Evolutionary conservation across 176 grass and related monocot genomes (phyloP).

Genomic region (Luzula sylvatica): DNA sequence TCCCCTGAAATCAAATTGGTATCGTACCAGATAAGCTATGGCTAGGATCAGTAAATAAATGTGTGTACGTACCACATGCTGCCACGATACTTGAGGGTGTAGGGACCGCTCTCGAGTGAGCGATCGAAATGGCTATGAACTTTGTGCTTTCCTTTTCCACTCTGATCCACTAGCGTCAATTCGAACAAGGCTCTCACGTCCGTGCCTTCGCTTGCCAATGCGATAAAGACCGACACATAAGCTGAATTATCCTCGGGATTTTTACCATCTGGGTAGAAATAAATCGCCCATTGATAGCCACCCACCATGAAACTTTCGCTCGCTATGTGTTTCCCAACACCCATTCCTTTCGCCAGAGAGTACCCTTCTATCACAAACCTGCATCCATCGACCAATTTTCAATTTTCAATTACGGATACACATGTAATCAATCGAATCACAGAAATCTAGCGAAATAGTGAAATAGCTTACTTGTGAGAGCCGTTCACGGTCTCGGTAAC

Average conservation of each 20-base stretch:
- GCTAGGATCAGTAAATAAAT: constrained; percentile 17
- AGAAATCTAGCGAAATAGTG: background rate
- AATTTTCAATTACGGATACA: constrained; percentile 7
- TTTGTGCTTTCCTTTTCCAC: constrained; percentile 74
- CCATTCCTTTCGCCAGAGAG: constrained; percentile 92
- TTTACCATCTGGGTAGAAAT: constrained; percentile 95
- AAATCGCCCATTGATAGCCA: constrained; percentile 85
- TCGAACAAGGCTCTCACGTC: constrained; percentile 94
- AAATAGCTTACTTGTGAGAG: constrained; percentile 36
- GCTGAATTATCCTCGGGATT: constrained; percentile 84
- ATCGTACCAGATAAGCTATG: too few relatives aligned
- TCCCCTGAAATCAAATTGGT: constrained; percentile 44
- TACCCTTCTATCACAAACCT: constrained; percentile 87
- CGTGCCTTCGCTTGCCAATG: constrained; percentile 69
- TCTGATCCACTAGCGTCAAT: constrained; percentile 88
- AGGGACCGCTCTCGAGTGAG: constrained; percentile 64
- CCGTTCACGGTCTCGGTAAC: constrained; percentile 90
- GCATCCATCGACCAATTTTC: background rate
- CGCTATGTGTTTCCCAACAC: constrained; percentile 86
- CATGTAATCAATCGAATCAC: too few relatives aligned
- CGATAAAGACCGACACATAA: constrained; percentile 94
- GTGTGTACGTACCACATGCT: constrained; percentile 77
- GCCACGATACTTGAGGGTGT: constrained; percentile 82
- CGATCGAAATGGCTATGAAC: constrained; percentile 86
- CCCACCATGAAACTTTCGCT: constrained; percentile 89